Conservation (phyloP, 2,329 filamentous ascomycete genomes). For the Xylaria digitata region DNA sequence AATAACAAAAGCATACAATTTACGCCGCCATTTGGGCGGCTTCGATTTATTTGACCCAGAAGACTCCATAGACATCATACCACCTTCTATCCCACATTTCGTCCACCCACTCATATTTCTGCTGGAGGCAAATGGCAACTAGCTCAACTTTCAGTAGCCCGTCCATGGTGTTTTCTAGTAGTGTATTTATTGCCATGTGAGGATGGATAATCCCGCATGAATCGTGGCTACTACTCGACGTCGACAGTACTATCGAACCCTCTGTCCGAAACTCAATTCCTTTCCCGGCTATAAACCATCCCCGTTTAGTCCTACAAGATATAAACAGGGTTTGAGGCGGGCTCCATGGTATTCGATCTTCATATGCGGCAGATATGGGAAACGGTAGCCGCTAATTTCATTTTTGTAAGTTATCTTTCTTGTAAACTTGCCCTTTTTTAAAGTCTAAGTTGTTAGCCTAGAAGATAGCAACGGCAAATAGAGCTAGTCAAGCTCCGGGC, state of each 20-base stretch:
- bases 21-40: no score
- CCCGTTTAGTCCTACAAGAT: constrained; percentile 10
- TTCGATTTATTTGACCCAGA: constrained; percentile 9
- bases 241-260: background rate
- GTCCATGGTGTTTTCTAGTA: background rate
- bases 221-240: background rate
- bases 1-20: no score
- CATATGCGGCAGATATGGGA: background rate
- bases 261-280: no score
- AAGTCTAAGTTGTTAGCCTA: background rate
- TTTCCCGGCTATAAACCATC: constrained; percentile 5
- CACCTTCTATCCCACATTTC: background rate
- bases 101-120: no score
- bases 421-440: background rate
- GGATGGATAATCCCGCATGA: background rate
- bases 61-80: constrained; percentile 6
- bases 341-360: background rate
- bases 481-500: no score
- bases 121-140: background rate
- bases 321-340: constrained; percentile 9
- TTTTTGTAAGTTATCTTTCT: background rate
- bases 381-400: background rate
- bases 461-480: background rate
- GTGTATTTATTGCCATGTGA: background rate
- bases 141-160: background rate